Evolutionary conservation across 192 early-diverging fungal genomes (phyloP), one percentile per base, ranked within the genome.

Genomic region (Coemansia interrupta): DNA sequence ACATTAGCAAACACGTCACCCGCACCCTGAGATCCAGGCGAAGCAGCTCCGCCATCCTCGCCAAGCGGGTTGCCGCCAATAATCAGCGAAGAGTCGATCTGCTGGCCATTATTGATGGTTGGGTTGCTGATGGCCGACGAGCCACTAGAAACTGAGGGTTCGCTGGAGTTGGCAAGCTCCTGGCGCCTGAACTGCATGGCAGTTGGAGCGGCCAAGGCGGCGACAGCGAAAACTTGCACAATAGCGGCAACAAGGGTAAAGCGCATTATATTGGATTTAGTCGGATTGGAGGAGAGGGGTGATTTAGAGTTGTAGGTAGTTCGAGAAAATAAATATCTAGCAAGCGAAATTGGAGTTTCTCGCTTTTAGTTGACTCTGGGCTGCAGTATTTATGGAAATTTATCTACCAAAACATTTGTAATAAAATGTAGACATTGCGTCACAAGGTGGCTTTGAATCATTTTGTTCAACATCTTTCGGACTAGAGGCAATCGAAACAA

Each of bases 51-150:
- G 20, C 28, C 52, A 20, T 30, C 52, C 4, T 13, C 48, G 4
- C 24, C 24, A 14, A 12, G 48, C 7, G 17, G 17, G 19, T 20
- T 13, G 32, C 55, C 60, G 32, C 55, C 60, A n/a, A 41, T 24
- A 23, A 72, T 48, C 5, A 72, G 24, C 8, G 70, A 72, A 2
- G 58, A 61, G 32, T 72, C 70, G 12, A 72, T 36, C 39, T 58
- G 47, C 8, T 45, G 4, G 20, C 63, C 70, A 22, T 66, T 66
- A 55, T 72, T 72, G 36, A 72, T 52, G 39, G 54, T 58, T 5
- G 70, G 63, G 63, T 51, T 62, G 59, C 63, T 66, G 24, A 72
- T 6, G 7, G 70, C 70, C 1, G 63, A 39, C 3, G 70, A 52
- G 11, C 70, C 70, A 8, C 41, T 51, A 4, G 63, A 57, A 18